Conservation (phyloP, 192 early-diverging fungal species). For the Coemansia sp. region DNA sequence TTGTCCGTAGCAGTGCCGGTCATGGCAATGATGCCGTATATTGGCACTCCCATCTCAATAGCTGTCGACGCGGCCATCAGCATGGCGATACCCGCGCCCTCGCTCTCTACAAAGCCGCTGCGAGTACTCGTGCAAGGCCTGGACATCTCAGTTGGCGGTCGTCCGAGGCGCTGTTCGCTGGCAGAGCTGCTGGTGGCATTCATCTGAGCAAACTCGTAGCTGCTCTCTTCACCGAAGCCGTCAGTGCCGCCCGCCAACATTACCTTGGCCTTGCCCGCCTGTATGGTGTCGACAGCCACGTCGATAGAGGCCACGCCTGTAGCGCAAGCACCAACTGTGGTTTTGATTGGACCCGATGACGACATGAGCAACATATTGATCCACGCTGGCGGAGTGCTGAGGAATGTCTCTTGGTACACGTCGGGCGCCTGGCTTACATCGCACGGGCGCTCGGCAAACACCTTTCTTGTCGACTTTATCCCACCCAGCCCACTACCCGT, state of each 20-base stretch:
- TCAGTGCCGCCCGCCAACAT: conserved; percentile 93
- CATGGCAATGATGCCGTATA: conserved; percentile 84
- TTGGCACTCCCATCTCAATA: conserved; percentile 87
- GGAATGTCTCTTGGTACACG: conserved; percentile 92
- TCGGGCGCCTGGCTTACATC: conserved; percentile 87
- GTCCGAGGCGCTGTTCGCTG: conserved; percentile 78
- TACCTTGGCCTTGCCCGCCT: conserved; percentile 87
- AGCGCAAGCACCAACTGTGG: conserved; percentile 83
- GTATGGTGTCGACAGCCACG: conserved; percentile 87
- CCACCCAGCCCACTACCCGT: conserved; percentile 91
- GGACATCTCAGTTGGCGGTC: conserved; percentile 87
- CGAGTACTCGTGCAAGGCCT: conserved; percentile 85
- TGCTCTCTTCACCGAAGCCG: conserved; percentile 90
- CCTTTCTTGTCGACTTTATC: conserved; percentile 68
- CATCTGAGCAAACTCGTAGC: conserved; percentile 98
- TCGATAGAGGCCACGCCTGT: conserved; percentile 90
- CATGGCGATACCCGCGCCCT: conserved; percentile 87
- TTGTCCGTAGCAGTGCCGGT: conserved; percentile 94
- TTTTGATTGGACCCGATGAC: conserved; percentile 87
- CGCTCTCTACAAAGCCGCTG: conserved; percentile 92
- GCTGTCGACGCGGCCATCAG: conserved; percentile 87
- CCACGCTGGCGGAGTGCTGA: conserved; percentile 71
- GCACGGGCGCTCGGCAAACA: conserved; percentile 75
- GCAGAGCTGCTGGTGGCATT: conserved; percentile 88
- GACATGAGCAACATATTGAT: conserved; percentile 95